Base-by-base conservation (phyloP, 768 basidiomycete species). In the Sistotremastrum suecicum region DNA sequence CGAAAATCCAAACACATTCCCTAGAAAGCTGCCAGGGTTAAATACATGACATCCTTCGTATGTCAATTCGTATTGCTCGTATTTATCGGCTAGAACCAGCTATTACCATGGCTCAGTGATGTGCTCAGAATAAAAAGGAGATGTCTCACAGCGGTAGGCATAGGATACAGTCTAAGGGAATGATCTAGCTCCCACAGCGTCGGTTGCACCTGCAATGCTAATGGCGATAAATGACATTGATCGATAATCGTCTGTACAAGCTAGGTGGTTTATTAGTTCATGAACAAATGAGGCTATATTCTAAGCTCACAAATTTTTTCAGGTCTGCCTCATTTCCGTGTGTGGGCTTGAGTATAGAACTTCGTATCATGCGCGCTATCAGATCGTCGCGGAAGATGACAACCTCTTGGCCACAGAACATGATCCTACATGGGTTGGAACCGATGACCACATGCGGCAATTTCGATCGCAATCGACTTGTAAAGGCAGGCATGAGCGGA, bases 21-120 rank as follows among this genome's bases (percentile, higher is more conserved):
- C 78, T 9, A 90, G 69, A 58, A 98, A 97, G 42, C 83, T 80
- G 12, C 95, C 92, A 0, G 95, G 95, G 60, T 99, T 99, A 71
- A 98, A 91, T 30, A 98, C 95, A 63, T 98, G 95, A 55, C 95
- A 98, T 7, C 90, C 90, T 48, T 92, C 91, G 60, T 99, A 99
- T 1, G 92, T 98, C 51, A 95, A 70, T 55, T 95, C 89, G 60
- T 89, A 99, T 41, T 84, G 77, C 59, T 95, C 92, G 57, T 97
- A 95, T 62, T 83, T 91, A 65, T 99, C 95, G 1, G 95, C 95
- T 8, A 99, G 74, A 33, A 98, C 71, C 12, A 97, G 70, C 91
- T 95, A 50, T 11, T 30, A 37, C 33, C 45, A 47, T 3, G 40
- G 31, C 41, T 58, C 45, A 60, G 45, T 12, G 30, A 34, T 37